A percentile compares a stretch with the other conserved stretches of the same genome.
phyloP scores from a whole-genome alignment of 805 yeast species.

The Saccharomycopsis lassenensis region DNA sequence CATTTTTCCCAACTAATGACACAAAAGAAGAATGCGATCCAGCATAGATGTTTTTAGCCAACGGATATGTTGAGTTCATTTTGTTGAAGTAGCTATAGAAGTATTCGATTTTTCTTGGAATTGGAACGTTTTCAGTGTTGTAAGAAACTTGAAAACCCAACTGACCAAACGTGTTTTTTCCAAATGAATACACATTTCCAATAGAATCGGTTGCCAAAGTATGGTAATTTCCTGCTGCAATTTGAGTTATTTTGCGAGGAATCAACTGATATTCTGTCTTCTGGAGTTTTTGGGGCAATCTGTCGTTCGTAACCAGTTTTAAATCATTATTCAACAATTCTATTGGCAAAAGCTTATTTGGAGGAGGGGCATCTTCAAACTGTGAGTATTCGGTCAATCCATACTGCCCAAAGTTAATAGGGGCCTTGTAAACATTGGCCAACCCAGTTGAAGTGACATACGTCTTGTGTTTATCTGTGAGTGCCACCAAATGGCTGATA shows the following conservation, averaged over 20 bases:
- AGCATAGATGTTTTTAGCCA: constrained; percentile 48
- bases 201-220: constrained; percentile 50
- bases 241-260: constrained; percentile 38
- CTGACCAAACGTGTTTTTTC: constrained; percentile 78
- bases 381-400: constrained; percentile 72
- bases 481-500: constrained; percentile 51
- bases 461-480: constrained; percentile 50
- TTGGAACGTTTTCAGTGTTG: constrained; percentile 55
- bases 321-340: constrained; percentile 40
- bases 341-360: constrained; percentile 42
- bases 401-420: constrained; percentile 60
- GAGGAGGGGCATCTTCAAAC: constrained; percentile 41
- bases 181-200: constrained; percentile 80
- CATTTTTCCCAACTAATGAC: constrained; percentile 26
- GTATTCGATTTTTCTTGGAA: constrained; percentile 47
- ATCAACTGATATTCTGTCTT: constrained; percentile 8
- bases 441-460: constrained; percentile 52
- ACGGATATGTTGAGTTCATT: constrained; percentile 32
- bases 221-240: constrained; percentile 70
- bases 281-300: constrained; percentile 11
- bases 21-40: constrained; percentile 58
- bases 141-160: constrained; percentile 59
- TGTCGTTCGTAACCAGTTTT: too few species aligned
- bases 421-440: constrained; percentile 23
- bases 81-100: constrained; percentile 31